Evolutionary conservation across 352 stramenopile genomes (phyloP), one percentile per base, ranked within the genome.

Genomic region (Pythium pyrilobum): DNA sequence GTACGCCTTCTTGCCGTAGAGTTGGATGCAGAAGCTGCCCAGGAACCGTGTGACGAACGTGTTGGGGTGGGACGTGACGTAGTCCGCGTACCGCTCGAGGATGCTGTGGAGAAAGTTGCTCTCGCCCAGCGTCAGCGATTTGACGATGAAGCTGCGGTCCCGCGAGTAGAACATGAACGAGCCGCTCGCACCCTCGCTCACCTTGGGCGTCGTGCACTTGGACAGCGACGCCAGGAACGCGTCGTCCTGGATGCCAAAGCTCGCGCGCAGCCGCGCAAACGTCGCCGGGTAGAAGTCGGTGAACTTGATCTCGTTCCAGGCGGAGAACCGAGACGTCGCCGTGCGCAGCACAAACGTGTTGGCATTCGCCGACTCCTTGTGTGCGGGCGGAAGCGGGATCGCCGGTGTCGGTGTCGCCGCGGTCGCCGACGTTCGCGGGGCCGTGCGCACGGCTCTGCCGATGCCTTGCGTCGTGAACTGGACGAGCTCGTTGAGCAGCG

Each of bases 161-260:
- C 55, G 68, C 3, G 82, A 91, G 52, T 85, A 92, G 37, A 91
- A 95, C 37, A 95, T 81, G 64, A 93, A 95, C 27, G 74, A 85
- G 1, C 80, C 85, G 12, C 72, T 89, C 3, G 81, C 75, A 40
- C 84, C 85, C 59, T 94, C 85, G 39, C 71, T 82, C 21, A 96
- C 70, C 43, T 87, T 88, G 0, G 85, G 80, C 3, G 78, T 90
- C 43, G 72, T 82, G 36, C 77, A 90, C 13, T 64, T 69, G n/a
- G 68, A 53, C 13, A 94, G 66, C 10, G 81, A 85, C 20, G 34
- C 47, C 20, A 88, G 52, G 24, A 85, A 92, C 7, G 50, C 62
- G 11, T 71, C 58, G 15, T 89, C 69, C 12, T 77, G 45, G 16
- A 92, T 84, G 9, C 69, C 69, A 62, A 78, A 87, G 37, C 76